A percentile compares a stretch with the other conserved stretches of the same genome.
These are phyloP conservation scores for Cyclotella atomus DNA, from an alignment of 108 stramenopile species.

Conservation along the genomic window DNA sequence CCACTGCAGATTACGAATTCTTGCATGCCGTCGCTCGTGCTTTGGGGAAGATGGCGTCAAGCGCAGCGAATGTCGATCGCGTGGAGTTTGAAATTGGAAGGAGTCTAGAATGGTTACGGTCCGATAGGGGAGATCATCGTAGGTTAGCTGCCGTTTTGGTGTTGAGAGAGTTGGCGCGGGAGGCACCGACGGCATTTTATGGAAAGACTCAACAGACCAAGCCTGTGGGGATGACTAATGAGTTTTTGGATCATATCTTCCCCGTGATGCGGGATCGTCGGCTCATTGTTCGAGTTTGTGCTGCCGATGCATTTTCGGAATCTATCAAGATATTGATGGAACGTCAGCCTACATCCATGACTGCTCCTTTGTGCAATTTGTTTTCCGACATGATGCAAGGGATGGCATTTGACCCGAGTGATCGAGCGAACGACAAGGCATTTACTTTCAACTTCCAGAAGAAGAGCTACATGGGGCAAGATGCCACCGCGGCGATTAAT, in stretches of 20 bases:
- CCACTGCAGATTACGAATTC: constrained; percentile 83
- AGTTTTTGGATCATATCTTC: constrained; percentile 91
- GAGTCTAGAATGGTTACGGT: constrained; percentile 91
- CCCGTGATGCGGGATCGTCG: constrained; percentile 81
- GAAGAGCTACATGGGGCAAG: constrained; percentile 46
- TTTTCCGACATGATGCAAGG: constrained; percentile 79
- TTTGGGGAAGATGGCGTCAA: constrained; percentile 89
- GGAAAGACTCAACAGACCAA: constrained; percentile 71
- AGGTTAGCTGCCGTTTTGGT: constrained; percentile 88
- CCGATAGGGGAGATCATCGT: constrained; percentile 75
- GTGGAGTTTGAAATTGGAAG: constrained; percentile 93
- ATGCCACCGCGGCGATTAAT: constrained; percentile 46
- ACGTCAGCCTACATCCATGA: constrained; percentile 66
- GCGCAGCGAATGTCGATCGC: constrained; percentile 85
- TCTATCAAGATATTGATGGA: constrained; percentile 83
- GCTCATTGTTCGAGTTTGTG: constrained; percentile 89
- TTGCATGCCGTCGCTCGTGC: constrained; percentile 82
- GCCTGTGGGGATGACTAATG: constrained; percentile 53
- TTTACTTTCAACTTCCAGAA: constrained; percentile 2
- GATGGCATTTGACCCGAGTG: constrained; percentile 33
- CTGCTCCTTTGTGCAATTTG: constrained; percentile 71
- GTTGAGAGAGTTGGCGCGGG: constrained; percentile 86
- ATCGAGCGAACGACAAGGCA: constrained; percentile 6
- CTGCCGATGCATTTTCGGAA: constrained; percentile 90
- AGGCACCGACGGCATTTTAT: constrained; percentile 93